Base-by-base conservation (phyloP, 2,329 filamentous ascomycete genomes). In the Cercospora brassicicola region DNA sequence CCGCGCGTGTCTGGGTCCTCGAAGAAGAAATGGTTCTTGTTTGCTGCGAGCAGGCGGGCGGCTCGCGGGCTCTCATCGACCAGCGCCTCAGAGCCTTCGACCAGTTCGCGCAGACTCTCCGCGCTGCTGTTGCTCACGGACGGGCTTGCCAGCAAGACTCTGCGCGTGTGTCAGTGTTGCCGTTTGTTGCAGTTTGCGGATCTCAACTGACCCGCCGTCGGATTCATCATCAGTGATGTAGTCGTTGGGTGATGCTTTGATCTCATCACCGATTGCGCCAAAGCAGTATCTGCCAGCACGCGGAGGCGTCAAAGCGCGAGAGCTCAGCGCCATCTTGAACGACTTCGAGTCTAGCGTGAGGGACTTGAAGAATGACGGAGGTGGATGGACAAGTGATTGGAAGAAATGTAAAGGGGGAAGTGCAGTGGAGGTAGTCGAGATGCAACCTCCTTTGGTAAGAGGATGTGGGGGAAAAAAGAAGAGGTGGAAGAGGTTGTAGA, bases 181-280 rank as follows among this genome's bases (percentile, higher is more conserved):
- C 10, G 4, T 30, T 28, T 13, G 18, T 11, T 20, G 4, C 7
- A 13, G n/a, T 15, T 13, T 18, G 59, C 26, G n/a, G 15, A 39
- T 30, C 5, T 30, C 20, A 18, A 65, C 56, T 55, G 20, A 61
- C 64, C 64, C 56, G 11, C 56, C 64, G 42, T 59, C 64, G 42
- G 11, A 60, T 13, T 61, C 42, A 11, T 61, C 56, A n/a, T 61
- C 56, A 15, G 51, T 61, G n/a, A 26, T 39, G 15, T 36, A 26
- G 28, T 55, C 56, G 6, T 23, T 13, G 1, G 39, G 57, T 10
- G 57, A 48, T 23, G 57, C 64, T 31, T 42, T 53, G 15, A 65
- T 11, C 26, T 65, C 64, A 6, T 60, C 42, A n/a, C 64, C 64
- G n/a, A 65, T 65, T 18, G 64, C 56, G 30, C 64, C 64, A 23